Conservation (phyloP, 139 green algal genomes). For the Chlorella vulgaris region DNA sequence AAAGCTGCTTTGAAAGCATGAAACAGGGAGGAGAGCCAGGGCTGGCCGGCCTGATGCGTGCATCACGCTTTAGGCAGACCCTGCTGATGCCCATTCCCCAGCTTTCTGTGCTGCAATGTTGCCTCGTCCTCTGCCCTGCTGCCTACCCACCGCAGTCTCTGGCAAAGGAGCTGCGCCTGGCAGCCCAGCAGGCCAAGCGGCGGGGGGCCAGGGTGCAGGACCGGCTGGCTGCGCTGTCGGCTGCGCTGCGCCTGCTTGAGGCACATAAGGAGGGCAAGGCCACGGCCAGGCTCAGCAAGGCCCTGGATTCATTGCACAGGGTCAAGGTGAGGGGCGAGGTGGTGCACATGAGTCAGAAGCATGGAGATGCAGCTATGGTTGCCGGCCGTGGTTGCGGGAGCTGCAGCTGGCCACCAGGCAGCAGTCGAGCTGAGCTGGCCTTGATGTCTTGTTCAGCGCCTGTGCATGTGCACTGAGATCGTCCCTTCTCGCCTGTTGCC, state of each 20-base stretch:
- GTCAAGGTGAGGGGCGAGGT: background rate
- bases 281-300: slow-evolving; percentile 43
- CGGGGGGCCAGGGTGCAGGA: slow-evolving; percentile 46
- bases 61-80: too few relatives aligned
- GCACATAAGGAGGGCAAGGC: slow-evolving; percentile 39
- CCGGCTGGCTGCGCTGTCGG: slow-evolving; percentile 42
- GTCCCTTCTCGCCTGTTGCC: background rate
- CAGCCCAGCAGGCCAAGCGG: slow-evolving; percentile 46
- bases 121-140: background rate
- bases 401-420: too few relatives aligned
- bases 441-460: too few relatives aligned
- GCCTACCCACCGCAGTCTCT: slow-evolving; percentile 42
- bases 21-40: too few relatives aligned
- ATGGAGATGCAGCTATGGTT: too few relatives aligned
- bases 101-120: too few relatives aligned
- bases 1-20: too few relatives aligned
- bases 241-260: slow-evolving; percentile 35
- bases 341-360: too few relatives aligned
- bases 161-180: slow-evolving; percentile 38
- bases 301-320: slow-evolving; percentile 48
- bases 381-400: too few relatives aligned
- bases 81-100: background rate
- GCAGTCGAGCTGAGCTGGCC: too few relatives aligned
- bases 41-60: too few relatives aligned
- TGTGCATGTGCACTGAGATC: too few relatives aligned